Evolutionary conservation across 495 filamentous ascomycete genomes (phyloP).

Genomic region (Sporormia fimetaria): DNA sequence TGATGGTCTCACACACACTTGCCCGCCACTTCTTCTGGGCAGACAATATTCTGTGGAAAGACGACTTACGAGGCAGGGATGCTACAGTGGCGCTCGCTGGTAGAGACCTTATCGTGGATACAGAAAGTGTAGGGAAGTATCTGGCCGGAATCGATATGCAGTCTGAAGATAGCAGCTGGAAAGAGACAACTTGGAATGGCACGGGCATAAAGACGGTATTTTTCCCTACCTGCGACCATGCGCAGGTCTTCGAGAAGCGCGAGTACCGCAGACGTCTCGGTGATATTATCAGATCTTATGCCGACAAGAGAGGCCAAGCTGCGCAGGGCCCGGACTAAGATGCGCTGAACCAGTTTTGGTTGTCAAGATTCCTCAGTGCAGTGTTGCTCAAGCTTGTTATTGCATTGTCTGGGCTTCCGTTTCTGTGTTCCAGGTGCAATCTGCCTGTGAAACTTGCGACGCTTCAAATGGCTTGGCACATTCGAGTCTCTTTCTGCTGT

Average conservation of each 20-base stretch:
- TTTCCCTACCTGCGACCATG: conserved; percentile 54
- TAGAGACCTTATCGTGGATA: conserved; percentile 55
- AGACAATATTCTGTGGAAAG: conserved; percentile 55
- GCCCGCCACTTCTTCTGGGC: conserved; percentile 56
- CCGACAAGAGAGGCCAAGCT: no score
- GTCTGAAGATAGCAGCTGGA: conserved; percentile 31
- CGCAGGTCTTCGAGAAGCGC: conserved; percentile 59
- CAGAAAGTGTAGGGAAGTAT: conserved; percentile 46
- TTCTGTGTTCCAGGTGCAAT: no score
- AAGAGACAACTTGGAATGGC: conserved; percentile 36
- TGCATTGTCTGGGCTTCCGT: no score
- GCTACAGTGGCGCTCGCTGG: conserved; percentile 47
- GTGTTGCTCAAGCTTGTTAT: no score
- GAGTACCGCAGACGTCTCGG: no score
- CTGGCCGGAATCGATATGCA: conserved; percentile 30
- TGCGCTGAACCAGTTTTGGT: no score
- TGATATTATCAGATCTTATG: no score
- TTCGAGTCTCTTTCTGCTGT: no score
- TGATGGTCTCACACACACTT: conserved; percentile 48
- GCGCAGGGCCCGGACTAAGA: no score
- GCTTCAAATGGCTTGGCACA: no score
- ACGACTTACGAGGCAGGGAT: conserved; percentile 41
- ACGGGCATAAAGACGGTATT: conserved; percentile 49
- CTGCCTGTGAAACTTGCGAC: no score
- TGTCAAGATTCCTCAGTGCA: no score